Percentiles rank a stretch among this genome's conserved stretches.
phyloP scores from a whole-genome alignment of 331 rosid genomes.

The Acacia pycnantha region DNA sequence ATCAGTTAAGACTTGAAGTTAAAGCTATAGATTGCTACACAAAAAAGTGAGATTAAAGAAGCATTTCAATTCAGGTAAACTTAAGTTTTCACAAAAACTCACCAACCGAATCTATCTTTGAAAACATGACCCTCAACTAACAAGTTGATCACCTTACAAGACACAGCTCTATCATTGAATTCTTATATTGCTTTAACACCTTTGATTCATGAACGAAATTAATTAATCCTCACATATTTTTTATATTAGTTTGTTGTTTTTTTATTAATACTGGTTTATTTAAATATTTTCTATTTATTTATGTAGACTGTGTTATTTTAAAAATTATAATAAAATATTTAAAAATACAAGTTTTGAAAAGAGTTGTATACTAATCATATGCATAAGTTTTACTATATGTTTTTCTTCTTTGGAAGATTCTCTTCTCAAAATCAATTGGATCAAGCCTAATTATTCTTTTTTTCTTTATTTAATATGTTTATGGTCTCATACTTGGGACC shows the following conservation, averaged over 20 bases:
- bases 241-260: neutral
- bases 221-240: slow-evolving; percentile 9
- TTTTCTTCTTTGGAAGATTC: neutral
- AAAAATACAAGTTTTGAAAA: neutral
- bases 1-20: slow-evolving; percentile 25
- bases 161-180: slow-evolving; percentile 15
- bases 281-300: neutral
- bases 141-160: slow-evolving; percentile 40
- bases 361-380: neutral
- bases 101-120: slow-evolving; percentile 18
- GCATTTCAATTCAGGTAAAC: slow-evolving; percentile 15
- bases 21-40: slow-evolving; percentile 30
- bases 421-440: neutral
- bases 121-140: slow-evolving; percentile 26
- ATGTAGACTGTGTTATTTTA: neutral
- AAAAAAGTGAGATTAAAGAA: slow-evolving; percentile 15
- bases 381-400: neutral
- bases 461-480: neutral
- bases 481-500: slow-evolving; percentile 5
- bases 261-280: neutral
- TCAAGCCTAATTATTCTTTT: neutral
- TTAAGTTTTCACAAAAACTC: slow-evolving; percentile 3
- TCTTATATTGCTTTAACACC: slow-evolving; percentile 2
- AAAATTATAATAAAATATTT: neutral
- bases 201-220: neutral